Evolutionary conservation across 805 yeast species (phyloP), one percentile per base, ranked within the genome.

Genomic region (Ogataea trehalophila): DNA sequence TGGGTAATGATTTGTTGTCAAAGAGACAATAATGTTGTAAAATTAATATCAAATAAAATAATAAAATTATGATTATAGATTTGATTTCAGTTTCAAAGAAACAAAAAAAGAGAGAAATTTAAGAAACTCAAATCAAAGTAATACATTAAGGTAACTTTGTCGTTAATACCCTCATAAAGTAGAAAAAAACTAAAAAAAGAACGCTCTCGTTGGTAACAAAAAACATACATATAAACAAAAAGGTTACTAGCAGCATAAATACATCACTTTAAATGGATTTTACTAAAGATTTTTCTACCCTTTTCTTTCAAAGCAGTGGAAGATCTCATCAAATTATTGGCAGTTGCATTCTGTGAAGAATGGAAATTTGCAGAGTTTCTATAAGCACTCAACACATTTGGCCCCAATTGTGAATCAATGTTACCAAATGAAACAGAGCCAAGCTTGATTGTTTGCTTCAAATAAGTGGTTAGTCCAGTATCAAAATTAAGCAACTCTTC

Each of bases 331-430:
- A 83, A 45, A 42, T 72, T 74, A 6, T 71, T 69, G 35, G 70
- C 71, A 42, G 65, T 60, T 33, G 55, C 44, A 41, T 52, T 54
- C 44, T 35, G 49, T 9, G 65, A 60, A 35, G 55, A 45, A 39
- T 54, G 55, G 46, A 35, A 49, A 13, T 66, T 79, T 6, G 78
- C 71, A 1, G 87, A 85, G 56, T 82, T 81, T 36, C 79, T 81
- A 61, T 82, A 83, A 1, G 88, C 89, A 46, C 76, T 79, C 31
- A 76, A 69, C 2, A 85, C 90, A 51, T 81, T 75, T 17, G 71
- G 72, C 0, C 82, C 81, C 43, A 76, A 33, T 29, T 50, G 53
- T 20, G 56, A 43, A 29, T 59, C 63, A 22, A 43, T 51, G 37
- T 34, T 49, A 20, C 47, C 37, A 44, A 51, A 46, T 22, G 55